phyloP scores from a whole-genome alignment of 208 protist species.

The Trichomonas vaginalis region DNA sequence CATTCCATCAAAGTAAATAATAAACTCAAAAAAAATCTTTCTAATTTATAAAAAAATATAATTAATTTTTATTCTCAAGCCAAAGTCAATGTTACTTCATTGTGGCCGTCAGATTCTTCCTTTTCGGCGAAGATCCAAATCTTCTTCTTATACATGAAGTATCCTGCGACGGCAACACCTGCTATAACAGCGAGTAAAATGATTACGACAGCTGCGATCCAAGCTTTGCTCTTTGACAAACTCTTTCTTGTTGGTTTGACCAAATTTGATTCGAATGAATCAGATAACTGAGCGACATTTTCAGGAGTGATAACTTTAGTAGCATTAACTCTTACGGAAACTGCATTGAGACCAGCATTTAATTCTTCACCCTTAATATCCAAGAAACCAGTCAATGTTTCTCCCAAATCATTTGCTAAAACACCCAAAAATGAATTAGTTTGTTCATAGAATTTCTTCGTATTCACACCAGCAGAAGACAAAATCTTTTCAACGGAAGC shows the following conservation, averaged over 20 bases:
- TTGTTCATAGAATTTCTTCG: neutral
- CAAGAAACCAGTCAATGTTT: neutral
- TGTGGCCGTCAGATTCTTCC: no score
- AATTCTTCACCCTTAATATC: neutral
- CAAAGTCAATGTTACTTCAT: no score
- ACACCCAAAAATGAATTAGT: neutral
- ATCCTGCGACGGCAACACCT: neutral
- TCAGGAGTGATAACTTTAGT: neutral
- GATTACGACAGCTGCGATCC: neutral
- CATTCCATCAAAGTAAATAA: no score
- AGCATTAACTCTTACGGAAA: neutral
- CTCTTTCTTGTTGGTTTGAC: neutral
- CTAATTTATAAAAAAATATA: no score
- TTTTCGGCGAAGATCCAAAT: no score
- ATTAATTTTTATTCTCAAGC: no score
- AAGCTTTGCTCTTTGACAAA: neutral
- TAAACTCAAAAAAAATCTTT: no score
- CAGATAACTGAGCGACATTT: neutral
- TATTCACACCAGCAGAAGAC: neutral
- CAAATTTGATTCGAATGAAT: neutral
- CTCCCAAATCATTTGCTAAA: neutral
- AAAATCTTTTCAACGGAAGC: neutral
- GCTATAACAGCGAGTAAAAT: neutral
- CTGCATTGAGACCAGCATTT: neutral
- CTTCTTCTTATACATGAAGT: neutral